Base-by-base conservation (phyloP, 441 rosid species). In the Populus hybrid region DNA sequence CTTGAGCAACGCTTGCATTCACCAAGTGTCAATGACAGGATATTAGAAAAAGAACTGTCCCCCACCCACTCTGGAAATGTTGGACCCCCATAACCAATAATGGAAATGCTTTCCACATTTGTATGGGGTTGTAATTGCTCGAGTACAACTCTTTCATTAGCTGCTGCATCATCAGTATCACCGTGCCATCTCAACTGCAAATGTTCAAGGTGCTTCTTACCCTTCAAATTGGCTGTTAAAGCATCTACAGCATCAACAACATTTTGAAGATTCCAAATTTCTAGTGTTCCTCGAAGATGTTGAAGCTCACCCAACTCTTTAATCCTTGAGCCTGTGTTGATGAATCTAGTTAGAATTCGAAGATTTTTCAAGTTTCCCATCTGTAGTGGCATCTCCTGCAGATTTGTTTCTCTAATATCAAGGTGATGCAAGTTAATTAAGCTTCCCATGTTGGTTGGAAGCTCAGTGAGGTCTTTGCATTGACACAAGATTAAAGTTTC, bases 1-100 rank as follows among this genome's bases (percentile, higher is more conserved):
- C 28, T 53, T 35, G 34, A 23, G 53, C 81, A 71, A 32, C 71
- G 36, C 18, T 76, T 79, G 59, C 86, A 76, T 35, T 64, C 65
- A n/a, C n/a, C 10, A 9, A 81, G 69, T 50, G 57, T 73, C 68
- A 66, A 61, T 3, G 32, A 24, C n/a, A 0, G 1, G 7, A 14
- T 3, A 14, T 34, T 7, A 71, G 89, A 79, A 46, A 46, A 46
- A 46, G 57, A 46, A 46, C 0, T 1, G 19, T 46, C 57, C 57
- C 57, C 57, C 57, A 46, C 19, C 57, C 57, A 46, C 18, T 46
- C 57, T 46, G 57, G 57, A 46, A 46, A 46, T 46, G 57, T 46
- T 46, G 57, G 57, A 46, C 57, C 57, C 18, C 19, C 57, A 46
- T 46, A 46, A 46, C 57, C 57, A 46, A 12, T 46, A 46, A 46